A percentile compares a stretch with the other conserved stretches of the same genome.
phyloP scores from a whole-genome alignment of 179 eudicot genomes.

The Drosera spatulata region DNA sequence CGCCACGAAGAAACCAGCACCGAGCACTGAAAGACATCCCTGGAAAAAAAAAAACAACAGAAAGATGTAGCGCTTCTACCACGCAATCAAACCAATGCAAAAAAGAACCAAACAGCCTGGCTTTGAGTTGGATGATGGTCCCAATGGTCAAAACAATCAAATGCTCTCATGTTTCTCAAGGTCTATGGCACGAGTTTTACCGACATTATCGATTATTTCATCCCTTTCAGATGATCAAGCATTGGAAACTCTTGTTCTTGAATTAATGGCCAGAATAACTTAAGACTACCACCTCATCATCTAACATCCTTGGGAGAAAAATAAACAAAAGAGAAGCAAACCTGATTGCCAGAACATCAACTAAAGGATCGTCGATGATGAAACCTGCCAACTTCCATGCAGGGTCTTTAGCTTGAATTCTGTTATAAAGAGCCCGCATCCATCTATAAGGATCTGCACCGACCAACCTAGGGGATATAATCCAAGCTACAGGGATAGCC shows the following conservation, averaged over 20 bases:
- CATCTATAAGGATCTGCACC: slow-evolving; percentile 54
- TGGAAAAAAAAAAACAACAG: slow-evolving; percentile 21
- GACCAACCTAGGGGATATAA: slow-evolving; percentile 63
- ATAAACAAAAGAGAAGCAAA: slow-evolving; percentile 8
- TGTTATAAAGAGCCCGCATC: slow-evolving; percentile 91
- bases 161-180: no score
- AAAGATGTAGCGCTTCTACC: slow-evolving; percentile 3
- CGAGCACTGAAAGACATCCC: slow-evolving; percentile 92
- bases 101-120: not conserved
- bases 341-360: slow-evolving; percentile 64
- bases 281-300: no score
- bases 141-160: no score
- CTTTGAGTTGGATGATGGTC: not conserved
- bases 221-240: no score
- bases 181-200: no score
- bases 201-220: no score
- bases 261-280: no score
- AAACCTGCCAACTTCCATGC: slow-evolving; percentile 90
- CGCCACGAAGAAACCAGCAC: slow-evolving; percentile 87
- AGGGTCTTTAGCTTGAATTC: slow-evolving; percentile 69
- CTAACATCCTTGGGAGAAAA: not conserved
- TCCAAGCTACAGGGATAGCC: slow-evolving; percentile 96
- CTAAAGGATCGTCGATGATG: slow-evolving; percentile 75
- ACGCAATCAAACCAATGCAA: not conserved
- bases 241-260: no score